Evolutionary conservation across 176 grass and related monocot species (phyloP).

Genomic region (Neostapfia colusana): DNA sequence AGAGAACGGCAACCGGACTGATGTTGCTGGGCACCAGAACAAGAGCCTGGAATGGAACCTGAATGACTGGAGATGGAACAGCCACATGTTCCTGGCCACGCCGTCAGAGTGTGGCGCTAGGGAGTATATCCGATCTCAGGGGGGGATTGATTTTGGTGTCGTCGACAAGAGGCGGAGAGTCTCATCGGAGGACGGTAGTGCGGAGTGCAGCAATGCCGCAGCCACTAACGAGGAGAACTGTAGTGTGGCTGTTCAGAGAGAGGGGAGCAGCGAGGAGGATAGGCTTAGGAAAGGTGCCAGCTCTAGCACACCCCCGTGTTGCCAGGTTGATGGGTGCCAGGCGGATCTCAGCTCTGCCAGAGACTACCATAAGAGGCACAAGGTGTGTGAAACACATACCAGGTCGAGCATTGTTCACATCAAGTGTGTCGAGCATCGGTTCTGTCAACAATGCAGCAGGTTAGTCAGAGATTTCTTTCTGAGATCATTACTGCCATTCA

Average conservation of each 20-base stretch:
- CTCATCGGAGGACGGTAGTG: slow-evolving; percentile 36
- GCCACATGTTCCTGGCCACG: slow-evolving; percentile 50
- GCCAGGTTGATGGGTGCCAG: slow-evolving; percentile 74
- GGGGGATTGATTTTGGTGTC: slow-evolving; percentile 42
- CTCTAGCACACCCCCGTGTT: slow-evolving; percentile 39
- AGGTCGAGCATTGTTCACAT: slow-evolving; percentile 50
- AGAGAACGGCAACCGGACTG: slow-evolving; percentile 4
- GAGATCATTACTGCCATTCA: neutral
- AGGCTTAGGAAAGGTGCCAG: slow-evolving; percentile 34
- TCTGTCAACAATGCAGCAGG: slow-evolving; percentile 97
- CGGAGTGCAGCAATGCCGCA: slow-evolving; percentile 20
- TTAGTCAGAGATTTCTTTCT: slow-evolving; percentile 43
- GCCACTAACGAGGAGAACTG: slow-evolving; percentile 8
- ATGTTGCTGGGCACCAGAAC: slow-evolving; percentile 23
- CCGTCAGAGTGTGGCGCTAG: slow-evolving; percentile 32
- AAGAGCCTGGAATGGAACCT: slow-evolving; percentile 55
- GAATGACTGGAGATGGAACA: slow-evolving; percentile 63
- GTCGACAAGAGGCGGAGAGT: slow-evolving; percentile 60
- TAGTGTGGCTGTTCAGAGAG: slow-evolving; percentile 20
- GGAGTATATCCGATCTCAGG: slow-evolving; percentile 31
- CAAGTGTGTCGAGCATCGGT: slow-evolving; percentile 53
- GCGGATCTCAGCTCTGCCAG: slow-evolving; percentile 43
- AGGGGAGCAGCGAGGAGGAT: slow-evolving; percentile 36
- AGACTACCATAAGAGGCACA: slow-evolving; percentile 87
- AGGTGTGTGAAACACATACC: slow-evolving; percentile 76